Conservation (phyloP, 768 basidiomycete genomes). For the Mycena pura region DNA sequence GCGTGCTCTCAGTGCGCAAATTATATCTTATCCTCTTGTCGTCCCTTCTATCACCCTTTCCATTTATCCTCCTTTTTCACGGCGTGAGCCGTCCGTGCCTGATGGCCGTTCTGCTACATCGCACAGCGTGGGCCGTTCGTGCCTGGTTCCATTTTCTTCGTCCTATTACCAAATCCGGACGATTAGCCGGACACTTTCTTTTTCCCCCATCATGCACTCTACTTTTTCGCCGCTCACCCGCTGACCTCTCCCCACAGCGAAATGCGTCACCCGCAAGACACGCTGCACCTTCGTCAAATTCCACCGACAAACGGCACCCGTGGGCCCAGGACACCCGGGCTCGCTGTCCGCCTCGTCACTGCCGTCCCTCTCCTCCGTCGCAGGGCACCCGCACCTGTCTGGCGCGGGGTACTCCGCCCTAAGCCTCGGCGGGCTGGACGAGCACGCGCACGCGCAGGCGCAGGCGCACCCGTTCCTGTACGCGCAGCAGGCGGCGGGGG, state of each 20-base stretch:
- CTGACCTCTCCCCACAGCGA: constrained; percentile 53
- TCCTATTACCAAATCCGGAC: no score
- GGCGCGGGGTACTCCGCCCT: background rate
- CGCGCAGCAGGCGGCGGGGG: constrained; percentile 18
- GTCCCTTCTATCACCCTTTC: no score
- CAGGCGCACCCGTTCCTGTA: constrained; percentile 8
- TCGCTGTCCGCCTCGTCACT: background rate
- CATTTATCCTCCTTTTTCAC: no score
- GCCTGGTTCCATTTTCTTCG: no score
- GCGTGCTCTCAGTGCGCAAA: no score
- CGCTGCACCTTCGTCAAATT: constrained; percentile 85
- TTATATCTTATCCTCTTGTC: no score
- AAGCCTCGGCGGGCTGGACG: background rate
- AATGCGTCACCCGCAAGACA: constrained; percentile 74
- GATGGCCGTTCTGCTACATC: no score
- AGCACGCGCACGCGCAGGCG: background rate
- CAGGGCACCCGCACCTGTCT: background rate
- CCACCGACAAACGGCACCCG: constrained; percentile 81
- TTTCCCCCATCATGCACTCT: background rate
- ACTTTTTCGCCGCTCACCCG: constrained; percentile 16
- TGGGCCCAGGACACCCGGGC: constrained; percentile 69
- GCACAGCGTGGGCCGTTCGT: no score
- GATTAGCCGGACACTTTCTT: no score
- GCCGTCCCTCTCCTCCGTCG: background rate
- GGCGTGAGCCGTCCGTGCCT: no score